Evolutionary conservation across 441 rosid genomes (phyloP).

Genomic region (Syzygium syzygioides): DNA sequence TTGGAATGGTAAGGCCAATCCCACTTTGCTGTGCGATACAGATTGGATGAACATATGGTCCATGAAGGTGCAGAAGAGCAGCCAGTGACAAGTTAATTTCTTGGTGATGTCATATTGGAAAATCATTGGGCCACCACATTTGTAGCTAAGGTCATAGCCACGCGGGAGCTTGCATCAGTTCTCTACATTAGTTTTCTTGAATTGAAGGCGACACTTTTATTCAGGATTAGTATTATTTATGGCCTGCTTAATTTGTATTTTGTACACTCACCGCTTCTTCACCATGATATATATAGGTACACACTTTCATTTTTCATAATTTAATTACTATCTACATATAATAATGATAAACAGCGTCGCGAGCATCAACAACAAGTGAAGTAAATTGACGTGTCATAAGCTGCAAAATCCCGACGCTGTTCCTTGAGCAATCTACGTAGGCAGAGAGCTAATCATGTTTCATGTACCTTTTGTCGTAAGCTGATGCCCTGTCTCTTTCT

Average conservation of each 20-base stretch:
- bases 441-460: too few relatives aligned
- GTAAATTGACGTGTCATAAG: too few relatives aligned
- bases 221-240: neutral
- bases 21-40: accelerated
- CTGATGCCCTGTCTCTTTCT: too few relatives aligned
- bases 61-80: neutral
- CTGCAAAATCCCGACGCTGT: too few relatives aligned
- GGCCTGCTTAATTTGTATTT: neutral
- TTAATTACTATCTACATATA: too few relatives aligned
- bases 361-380: too few relatives aligned
- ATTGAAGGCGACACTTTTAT: neutral
- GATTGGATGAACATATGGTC: neutral
- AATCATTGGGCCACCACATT: neutral
- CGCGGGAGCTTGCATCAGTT: neutral
- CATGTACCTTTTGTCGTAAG: too few relatives aligned
- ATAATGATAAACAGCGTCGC: too few relatives aligned
- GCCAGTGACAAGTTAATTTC: neutral
- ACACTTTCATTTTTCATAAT: too few relatives aligned
- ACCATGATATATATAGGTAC: neutral
- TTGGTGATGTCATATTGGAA: neutral
- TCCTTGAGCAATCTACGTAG: too few relatives aligned
- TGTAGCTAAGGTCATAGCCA: too few relatives aligned
- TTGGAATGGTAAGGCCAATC: neutral
- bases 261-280: neutral
- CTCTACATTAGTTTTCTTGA: neutral